Evolutionary conservation across 345 rosid species (phyloP).

Genomic region (Acer saccharum): DNA sequence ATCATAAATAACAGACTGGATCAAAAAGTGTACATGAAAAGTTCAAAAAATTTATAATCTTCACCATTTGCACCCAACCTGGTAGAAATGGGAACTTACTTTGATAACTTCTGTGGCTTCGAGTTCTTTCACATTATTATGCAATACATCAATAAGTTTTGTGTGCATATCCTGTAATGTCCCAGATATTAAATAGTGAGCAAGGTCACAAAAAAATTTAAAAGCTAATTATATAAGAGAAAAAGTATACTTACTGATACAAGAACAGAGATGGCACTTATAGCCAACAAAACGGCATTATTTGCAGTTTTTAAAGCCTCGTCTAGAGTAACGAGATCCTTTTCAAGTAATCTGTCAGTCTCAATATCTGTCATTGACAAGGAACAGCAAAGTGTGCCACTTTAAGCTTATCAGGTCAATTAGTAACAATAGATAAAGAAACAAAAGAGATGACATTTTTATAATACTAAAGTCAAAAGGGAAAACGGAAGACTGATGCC

Average conservation of each 20-base stretch:
- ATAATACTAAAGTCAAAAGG: background rate
- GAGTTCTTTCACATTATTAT: conserved; percentile 56
- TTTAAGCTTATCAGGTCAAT: conserved; percentile 24
- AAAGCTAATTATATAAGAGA: conserved; percentile 20
- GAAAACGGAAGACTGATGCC: background rate
- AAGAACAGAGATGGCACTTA: conserved; percentile 61
- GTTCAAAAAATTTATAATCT: conserved; percentile 1
- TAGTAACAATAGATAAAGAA: background rate
- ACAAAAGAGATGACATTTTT: background rate
- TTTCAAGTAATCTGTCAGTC: conserved; percentile 74
- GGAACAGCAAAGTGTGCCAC: conserved; percentile 12
- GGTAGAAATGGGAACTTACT: conserved; percentile 42
- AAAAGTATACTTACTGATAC: conserved; percentile 56
- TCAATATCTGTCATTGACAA: conserved; percentile 66
- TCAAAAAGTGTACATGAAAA: conserved; percentile 4
- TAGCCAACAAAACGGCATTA: conserved; percentile 78
- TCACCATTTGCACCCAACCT: conserved; percentile 10
- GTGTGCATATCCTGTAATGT: conserved; percentile 56
- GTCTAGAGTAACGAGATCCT: conserved; percentile 81
- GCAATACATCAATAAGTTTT: conserved; percentile 44
- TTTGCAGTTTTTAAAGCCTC: conserved; percentile 89
- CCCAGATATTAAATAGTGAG: conserved; percentile 19
- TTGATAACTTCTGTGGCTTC: conserved; percentile 52
- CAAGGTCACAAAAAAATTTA: background rate
- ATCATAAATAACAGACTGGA: background rate